Evolutionary conservation across 371 early-diverging fungal genomes (phyloP).

Genomic region (Mortierella sp.): DNA sequence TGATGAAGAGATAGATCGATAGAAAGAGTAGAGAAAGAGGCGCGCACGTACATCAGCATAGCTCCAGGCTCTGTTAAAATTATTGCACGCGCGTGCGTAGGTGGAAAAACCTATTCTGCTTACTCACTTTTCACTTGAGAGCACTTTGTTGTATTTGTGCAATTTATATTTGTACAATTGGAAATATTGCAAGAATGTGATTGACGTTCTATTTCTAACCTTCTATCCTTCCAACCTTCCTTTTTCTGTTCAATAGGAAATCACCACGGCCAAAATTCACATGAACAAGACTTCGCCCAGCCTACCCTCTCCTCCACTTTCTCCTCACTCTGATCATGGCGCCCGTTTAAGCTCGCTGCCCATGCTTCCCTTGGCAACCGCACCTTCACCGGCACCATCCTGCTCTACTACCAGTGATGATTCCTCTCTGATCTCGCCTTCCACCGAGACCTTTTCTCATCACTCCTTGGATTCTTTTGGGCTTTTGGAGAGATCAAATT

Average conservation of each 20-base stretch:
- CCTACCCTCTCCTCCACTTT: conserved; percentile 52
- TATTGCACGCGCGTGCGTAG: neutral
- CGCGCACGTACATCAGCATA: neutral
- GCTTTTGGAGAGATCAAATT: neutral
- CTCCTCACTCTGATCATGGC: conserved; percentile 25
- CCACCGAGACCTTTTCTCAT: neutral
- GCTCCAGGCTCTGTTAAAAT: neutral
- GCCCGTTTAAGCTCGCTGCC: conserved; percentile 19
- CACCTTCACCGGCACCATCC: neutral
- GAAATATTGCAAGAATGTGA: no score
- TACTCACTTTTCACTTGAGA: neutral
- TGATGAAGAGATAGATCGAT: no score
- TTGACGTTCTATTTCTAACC: neutral
- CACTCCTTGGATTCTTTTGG: neutral
- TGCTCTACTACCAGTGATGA: neutral
- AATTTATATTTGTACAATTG: no score
- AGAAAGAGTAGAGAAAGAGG: neutral
- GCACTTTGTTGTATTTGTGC: neutral
- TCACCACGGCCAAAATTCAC: conserved; percentile 4
- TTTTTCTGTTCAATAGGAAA: conserved; percentile 10
- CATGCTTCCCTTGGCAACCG: conserved; percentile 5
- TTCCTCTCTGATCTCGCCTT: neutral
- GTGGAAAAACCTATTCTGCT: neutral
- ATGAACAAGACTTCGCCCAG: conserved; percentile 15
- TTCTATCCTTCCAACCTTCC: neutral